Evolutionary conservation across 176 grass and related monocot genomes (phyloP).

Genomic region (Aegilops tauschii): DNA sequence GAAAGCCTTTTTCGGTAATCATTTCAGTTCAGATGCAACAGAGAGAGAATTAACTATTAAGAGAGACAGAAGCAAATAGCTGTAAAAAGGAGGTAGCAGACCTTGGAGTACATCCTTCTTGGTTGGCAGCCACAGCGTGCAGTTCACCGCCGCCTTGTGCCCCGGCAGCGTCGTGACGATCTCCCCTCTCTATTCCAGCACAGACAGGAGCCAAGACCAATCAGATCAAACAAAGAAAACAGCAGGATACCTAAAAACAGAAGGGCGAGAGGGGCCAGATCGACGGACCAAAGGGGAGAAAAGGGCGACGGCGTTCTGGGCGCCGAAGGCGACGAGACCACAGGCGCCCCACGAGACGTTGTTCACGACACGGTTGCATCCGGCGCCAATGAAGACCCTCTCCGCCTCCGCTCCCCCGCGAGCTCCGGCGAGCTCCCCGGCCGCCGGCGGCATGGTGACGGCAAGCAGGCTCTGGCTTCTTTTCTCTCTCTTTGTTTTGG

Average conservation of each 20-base stretch:
- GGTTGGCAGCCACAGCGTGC: conserved; percentile 83
- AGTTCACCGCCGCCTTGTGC: conserved; percentile 84
- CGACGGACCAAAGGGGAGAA: conserved; percentile 66
- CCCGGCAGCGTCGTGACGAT: conserved; percentile 84
- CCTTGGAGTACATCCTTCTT: conserved; percentile 80
- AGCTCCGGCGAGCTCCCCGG: conserved; percentile 31
- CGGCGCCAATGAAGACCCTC: conserved; percentile 68
- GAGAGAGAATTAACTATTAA: not conserved
- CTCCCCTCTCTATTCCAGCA: conserved; percentile 59
- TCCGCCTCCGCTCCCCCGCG: conserved; percentile 19
- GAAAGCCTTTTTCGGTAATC: not conserved
- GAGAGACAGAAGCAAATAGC: not conserved
- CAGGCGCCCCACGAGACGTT: conserved; percentile 86
- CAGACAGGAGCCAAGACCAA: not conserved
- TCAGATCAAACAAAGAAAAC: not conserved
- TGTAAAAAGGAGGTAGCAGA: conserved; percentile 20
- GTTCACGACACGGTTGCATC: conserved; percentile 95
- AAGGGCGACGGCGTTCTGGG: conserved; percentile 91
- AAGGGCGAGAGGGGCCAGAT: not conserved
- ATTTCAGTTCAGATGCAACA: not conserved
- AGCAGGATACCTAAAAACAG: not conserved
- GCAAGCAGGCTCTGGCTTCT: not conserved
- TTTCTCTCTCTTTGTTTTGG: not conserved
- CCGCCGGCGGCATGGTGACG: conserved; percentile 33
- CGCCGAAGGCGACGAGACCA: conserved; percentile 85